These are phyloP conservation scores for Scleromitrula shiraiana DNA, from an alignment of 2,329 filamentous ascomycete genomes.

Conservation along the genomic window DNA sequence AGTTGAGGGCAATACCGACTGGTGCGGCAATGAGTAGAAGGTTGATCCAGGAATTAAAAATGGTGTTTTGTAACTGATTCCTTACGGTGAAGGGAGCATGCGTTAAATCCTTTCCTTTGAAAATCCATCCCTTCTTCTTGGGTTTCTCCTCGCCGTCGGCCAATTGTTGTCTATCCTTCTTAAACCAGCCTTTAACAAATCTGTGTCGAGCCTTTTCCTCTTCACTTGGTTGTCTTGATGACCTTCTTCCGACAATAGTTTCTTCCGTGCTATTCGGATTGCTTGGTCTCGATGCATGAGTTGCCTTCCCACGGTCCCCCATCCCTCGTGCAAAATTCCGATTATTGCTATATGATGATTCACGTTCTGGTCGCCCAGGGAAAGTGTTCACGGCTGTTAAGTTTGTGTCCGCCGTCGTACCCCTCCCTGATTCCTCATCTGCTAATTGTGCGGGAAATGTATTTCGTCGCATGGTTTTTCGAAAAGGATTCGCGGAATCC, in stretches of 20 bases:
- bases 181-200: slow-evolving; percentile 13
- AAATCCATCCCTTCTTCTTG: slow-evolving; percentile 22
- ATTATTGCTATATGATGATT: slow-evolving; percentile 8
- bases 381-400: slow-evolving; percentile 15
- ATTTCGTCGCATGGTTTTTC: slow-evolving; percentile 18
- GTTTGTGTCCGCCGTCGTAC: slow-evolving; percentile 1
- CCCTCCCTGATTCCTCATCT: slow-evolving; percentile 10
- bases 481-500: slow-evolving; percentile 26
- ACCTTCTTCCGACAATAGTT: slow-evolving; percentile 12
- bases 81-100: slow-evolving; percentile 44
- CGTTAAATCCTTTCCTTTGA: slow-evolving; percentile 34
- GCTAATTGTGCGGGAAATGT: neutral
- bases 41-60: slow-evolving; percentile 84
- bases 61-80: slow-evolving; percentile 64
- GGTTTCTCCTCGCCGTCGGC: slow-evolving; percentile 16
- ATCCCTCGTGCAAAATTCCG: slow-evolving; percentile 4
- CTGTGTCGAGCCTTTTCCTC: slow-evolving; percentile 19
- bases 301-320: slow-evolving; percentile 9
- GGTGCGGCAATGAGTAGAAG: slow-evolving; percentile 71
- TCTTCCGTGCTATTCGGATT: slow-evolving; percentile 13
- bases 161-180: slow-evolving; percentile 10
- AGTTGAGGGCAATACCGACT: slow-evolving; percentile 68
- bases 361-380: slow-evolving; percentile 10
- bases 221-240: slow-evolving; percentile 11
- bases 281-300: slow-evolving; percentile 12